A percentile compares a stretch with the other conserved stretches of the same genome.
phyloP scores from a whole-genome alignment of 345 rosid genomes.

The Raphanus raphanistrum region DNA sequence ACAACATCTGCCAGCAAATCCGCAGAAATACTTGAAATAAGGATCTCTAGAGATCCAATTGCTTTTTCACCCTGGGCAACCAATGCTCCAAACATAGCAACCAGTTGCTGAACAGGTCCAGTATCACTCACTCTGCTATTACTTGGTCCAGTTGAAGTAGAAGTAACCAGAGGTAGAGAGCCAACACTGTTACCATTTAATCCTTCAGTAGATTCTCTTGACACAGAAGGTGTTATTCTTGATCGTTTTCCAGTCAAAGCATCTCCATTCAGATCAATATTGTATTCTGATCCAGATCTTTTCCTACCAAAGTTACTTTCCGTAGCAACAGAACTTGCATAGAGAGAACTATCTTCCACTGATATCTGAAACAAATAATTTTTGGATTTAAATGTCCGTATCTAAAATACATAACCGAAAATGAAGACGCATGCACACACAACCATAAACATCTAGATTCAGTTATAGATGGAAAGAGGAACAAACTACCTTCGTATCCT shows the following conservation, averaged over 20 bases:
- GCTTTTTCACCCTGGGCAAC: slow-evolving; percentile 98
- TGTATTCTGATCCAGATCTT: slow-evolving; percentile 63
- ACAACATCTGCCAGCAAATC: slow-evolving; percentile 98
- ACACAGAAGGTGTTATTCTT: slow-evolving; percentile 53
- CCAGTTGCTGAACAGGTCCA: slow-evolving; percentile 92
- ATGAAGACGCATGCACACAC: not conserved
- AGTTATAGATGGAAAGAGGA: slow-evolving; percentile 27
- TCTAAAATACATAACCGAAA: slow-evolving; percentile 2
- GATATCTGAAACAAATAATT: slow-evolving; percentile 36
- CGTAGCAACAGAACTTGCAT: slow-evolving; percentile 43
- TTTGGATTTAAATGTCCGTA: slow-evolving; percentile 21
- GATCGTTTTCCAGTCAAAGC: slow-evolving; percentile 66
- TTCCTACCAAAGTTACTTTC: slow-evolving; percentile 54
- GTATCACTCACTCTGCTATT: slow-evolving; percentile 49
- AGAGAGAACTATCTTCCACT: slow-evolving; percentile 51
- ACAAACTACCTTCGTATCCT: slow-evolving; percentile 48
- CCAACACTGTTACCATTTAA: slow-evolving; percentile 39
- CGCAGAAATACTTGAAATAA: slow-evolving; percentile 86
- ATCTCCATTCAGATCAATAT: slow-evolving; percentile 49
- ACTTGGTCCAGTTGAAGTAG: slow-evolving; percentile 45
- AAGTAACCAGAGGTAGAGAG: slow-evolving; percentile 53
- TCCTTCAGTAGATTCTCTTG: slow-evolving; percentile 62
- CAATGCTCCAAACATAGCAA: slow-evolving; percentile 88
- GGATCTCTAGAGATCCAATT: slow-evolving; percentile 77
- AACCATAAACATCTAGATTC: slow-evolving; percentile 22